These are phyloP conservation scores for Serendipita vermifera DNA, from an alignment of 768 basidiomycete genomes.

Conservation along the genomic window DNA sequence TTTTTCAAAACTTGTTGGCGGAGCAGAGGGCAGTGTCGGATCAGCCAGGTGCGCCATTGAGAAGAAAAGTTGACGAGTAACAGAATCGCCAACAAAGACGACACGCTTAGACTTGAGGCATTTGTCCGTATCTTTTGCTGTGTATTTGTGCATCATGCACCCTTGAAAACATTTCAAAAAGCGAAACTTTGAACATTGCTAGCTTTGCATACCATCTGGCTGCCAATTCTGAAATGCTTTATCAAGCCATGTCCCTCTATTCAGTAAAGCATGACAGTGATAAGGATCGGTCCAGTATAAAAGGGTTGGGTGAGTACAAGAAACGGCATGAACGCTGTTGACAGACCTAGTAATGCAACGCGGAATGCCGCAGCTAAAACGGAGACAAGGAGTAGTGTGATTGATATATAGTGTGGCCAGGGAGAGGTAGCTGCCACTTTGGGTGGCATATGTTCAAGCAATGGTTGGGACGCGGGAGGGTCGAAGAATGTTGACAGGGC, in stretches of 20 bases:
- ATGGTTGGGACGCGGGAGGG: no score
- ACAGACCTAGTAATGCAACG: no score
- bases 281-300: constrained; percentile 57
- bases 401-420: no score
- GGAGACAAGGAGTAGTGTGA: no score
- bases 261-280: constrained; percentile 59
- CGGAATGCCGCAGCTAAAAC: no score
- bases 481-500: no score
- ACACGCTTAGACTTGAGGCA: constrained; percentile 51
- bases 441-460: no score
- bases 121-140: constrained; percentile 35
- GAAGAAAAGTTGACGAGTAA: constrained; percentile 68
- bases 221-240: constrained; percentile 61
- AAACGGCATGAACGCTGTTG: no score
- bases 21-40: constrained; percentile 37
- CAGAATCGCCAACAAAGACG: constrained; percentile 76
- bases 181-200: constrained; percentile 3
- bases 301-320: no score
- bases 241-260: constrained; percentile 69
- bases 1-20: constrained; percentile 45
- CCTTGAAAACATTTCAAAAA: constrained; percentile 34
- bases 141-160: constrained; percentile 65
- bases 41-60: constrained; percentile 53
- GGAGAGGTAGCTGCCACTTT: no score
- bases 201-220: constrained; percentile 50